Percentiles rank a stretch among this genome's conserved stretches.
Evolutionary conservation across 2,329 filamentous ascomycete species (phyloP).

Genomic region (Ascochyta fabae): DNA sequence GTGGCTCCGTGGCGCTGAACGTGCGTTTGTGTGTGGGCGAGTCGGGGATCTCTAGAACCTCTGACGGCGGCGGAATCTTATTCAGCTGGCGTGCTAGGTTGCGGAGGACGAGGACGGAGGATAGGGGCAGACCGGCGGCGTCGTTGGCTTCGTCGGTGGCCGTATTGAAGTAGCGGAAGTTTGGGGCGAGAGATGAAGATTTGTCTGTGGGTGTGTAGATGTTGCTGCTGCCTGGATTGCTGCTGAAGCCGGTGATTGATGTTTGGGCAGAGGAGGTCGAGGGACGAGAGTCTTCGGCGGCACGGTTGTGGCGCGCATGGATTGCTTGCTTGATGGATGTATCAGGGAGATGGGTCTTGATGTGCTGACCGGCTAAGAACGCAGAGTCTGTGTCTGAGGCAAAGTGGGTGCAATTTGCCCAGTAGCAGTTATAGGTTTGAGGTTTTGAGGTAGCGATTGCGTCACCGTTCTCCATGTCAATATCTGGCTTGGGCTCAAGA

Average conservation of each 20-base stretch:
- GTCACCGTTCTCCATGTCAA: constrained; percentile 49
- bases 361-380: constrained; percentile 65
- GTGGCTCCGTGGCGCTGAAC: constrained; percentile 35
- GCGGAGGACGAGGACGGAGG: constrained; percentile 76
- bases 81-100: constrained; percentile 69
- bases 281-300: constrained; percentile 43
- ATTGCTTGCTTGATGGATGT: constrained; percentile 46
- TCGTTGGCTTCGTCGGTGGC: constrained; percentile 59
- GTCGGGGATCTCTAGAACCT: constrained; percentile 32
- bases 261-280: constrained; percentile 38
- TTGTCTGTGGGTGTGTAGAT: constrained; percentile 17
- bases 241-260: constrained; percentile 12
- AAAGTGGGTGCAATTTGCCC: constrained; percentile 70
- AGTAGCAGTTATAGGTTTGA: constrained; percentile 65
- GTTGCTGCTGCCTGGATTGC: neutral
- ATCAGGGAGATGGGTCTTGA: constrained; percentile 71
- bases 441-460: constrained; percentile 55
- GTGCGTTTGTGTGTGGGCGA: constrained; percentile 42
- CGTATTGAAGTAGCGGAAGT: constrained; percentile 54
- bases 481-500: constrained; percentile 47
- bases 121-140: constrained; percentile 79
- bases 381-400: constrained; percentile 42
- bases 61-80: constrained; percentile 43
- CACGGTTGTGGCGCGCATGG: constrained; percentile 57
- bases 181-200: constrained; percentile 20